Base-by-base conservation (phyloP, 371 early-diverging fungal genomes). In the Mucor circinelloides region DNA sequence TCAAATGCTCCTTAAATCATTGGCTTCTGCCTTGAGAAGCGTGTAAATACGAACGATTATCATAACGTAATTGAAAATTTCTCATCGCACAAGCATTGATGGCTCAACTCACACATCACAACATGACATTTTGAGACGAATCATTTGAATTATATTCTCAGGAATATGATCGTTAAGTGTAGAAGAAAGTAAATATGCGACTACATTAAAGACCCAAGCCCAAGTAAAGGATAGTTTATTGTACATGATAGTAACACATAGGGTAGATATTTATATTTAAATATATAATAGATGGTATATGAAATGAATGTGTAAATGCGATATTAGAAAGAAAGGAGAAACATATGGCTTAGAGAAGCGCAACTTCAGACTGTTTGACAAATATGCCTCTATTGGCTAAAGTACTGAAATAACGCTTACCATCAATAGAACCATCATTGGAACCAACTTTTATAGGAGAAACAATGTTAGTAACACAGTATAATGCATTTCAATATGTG, bases 361-460 rank as follows among this genome's bases (percentile, higher is more conserved):
- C 48, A 25, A 69, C 64, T 31, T 69, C 52, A 5, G 64, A 60
- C 19, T 59, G 60, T 55, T 69, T 69, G 7, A 69, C 69, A 55
- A 69, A 69, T 5, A 69, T 42, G 10, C 64, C 69, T 50, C 58
- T 59, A 31, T 69, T 69, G n/a, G 69, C 31, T 52, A 32, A 46
- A 19, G 69, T 69, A 0, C 55, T 59, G 55, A 69, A 69, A 36
- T 81, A 81, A 7, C 71, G 66, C 48, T 65, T 66, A 10, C 76
- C 79, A 36, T 74, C 66, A 19, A 76, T 59, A 6, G 71, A 68
- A 4, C 81, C 81, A 60, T 81, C 76, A 63, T 61, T 74, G 32
- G 64, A 72, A 19, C 81, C 79, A 23, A 81, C 74, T 74, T 55
- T n/a, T 30, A 34, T 32, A 15, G 13, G 8, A 12, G 30, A 42